Conservation (phyloP, 805 yeast species). For the Candida maesae region DNA sequence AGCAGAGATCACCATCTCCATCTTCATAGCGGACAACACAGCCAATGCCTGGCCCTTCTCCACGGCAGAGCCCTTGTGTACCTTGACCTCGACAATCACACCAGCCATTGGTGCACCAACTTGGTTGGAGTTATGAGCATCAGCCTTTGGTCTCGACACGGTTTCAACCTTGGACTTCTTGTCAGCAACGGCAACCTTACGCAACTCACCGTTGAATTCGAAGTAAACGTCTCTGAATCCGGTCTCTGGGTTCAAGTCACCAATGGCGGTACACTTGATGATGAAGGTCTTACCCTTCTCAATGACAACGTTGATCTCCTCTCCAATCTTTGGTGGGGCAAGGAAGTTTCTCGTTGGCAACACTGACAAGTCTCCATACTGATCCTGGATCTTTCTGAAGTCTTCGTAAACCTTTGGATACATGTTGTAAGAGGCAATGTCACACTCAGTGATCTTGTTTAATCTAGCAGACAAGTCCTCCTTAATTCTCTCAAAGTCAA, state of each 20-base stretch:
- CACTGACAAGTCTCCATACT: conserved; percentile 90
- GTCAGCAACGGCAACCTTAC: conserved; percentile 91
- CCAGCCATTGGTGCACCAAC: conserved; percentile 99
- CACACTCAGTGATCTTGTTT: conserved; percentile 78
- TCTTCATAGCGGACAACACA: conserved; percentile 96
- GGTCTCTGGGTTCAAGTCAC: conserved; percentile 78
- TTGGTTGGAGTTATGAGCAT: conserved; percentile 79
- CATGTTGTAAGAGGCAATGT: conserved; percentile 95
- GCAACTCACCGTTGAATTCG: conserved; percentile 96
- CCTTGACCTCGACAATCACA: conserved; percentile 91
- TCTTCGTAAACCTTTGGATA: conserved; percentile 96
- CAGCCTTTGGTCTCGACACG: conserved; percentile 87
- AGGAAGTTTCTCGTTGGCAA: conserved; percentile 90
- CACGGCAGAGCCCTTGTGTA: conserved; percentile 81
- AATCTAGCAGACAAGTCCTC: conserved; percentile 74
- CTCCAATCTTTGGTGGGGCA: conserved; percentile 81
- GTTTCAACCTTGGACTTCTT: conserved; percentile 82
- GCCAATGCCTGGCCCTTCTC: conserved; percentile 96
- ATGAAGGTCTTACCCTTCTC: conserved; percentile 94
- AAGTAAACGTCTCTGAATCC: conserved; percentile 96
- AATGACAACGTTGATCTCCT: conserved; percentile 84
- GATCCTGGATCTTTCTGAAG: conserved; percentile 66
- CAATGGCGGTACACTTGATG: conserved; percentile 87
- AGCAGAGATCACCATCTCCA: conserved; percentile 98
- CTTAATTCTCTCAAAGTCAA: conserved; percentile 68